phyloP scores from a whole-genome alignment of 2,329 filamentous ascomycete species.

The Herpomyces periplanetae region DNA sequence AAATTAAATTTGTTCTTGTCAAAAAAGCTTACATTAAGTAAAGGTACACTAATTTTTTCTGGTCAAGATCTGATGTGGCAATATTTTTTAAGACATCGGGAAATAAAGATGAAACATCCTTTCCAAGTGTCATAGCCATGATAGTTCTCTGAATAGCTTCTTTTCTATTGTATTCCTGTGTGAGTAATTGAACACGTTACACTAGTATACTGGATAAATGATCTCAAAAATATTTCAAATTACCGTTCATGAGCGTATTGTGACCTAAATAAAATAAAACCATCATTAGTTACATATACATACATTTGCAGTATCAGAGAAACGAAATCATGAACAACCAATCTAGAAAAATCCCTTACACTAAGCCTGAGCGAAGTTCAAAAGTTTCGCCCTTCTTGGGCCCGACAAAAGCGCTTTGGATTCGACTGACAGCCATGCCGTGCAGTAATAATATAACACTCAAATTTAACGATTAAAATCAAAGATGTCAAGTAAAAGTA shows the following conservation, averaged over 20 bases:
- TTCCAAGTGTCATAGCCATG: conserved; percentile 97
- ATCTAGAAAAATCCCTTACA: conserved; percentile 9
- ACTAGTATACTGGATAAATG: conserved; percentile 3
- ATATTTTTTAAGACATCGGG: conserved; percentile 97
- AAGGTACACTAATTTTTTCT: conserved; percentile 96
- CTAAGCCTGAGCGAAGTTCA: conserved; percentile 69
- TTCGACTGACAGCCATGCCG: conserved; percentile 68
- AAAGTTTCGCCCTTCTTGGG: conserved; percentile 94
- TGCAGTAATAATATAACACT: conserved; percentile 2
- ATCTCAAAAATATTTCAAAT: conserved; percentile 3
- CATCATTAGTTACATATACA: conserved; percentile 4
- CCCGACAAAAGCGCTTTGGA: conserved; percentile 62
- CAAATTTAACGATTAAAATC: conserved; percentile 6
- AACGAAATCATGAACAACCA: conserved; percentile 3
- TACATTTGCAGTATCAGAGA: conserved; percentile 2
- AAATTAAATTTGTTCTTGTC: too few species aligned
- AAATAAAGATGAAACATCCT: conserved; percentile 86
- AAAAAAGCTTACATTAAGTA: conserved; percentile 63
- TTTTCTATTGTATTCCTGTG: conserved; percentile 16
- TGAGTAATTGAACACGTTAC: conserved; percentile 6
- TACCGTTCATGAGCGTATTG: conserved; percentile 90
- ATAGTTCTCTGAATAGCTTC: conserved; percentile 98
- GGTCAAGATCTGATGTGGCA: conserved; percentile 63
- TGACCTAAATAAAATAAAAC: conserved; percentile 18
- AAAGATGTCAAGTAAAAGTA: conserved; percentile 7